phyloP scores from a whole-genome alignment of 768 basidiomycete species.

The Zangia roseola region DNA sequence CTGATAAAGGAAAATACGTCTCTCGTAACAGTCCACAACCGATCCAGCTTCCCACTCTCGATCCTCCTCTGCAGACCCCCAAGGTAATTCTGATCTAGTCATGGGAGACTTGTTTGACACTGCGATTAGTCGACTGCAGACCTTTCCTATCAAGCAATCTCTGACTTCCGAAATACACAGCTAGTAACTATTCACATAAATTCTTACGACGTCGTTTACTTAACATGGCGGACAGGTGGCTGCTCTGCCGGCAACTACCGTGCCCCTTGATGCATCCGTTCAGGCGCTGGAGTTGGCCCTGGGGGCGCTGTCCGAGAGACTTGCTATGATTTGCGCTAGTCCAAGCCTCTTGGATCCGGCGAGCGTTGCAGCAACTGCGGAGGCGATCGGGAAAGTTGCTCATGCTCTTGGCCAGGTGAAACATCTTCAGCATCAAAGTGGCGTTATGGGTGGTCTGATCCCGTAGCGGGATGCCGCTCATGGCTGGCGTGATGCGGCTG shows the following conservation, averaged over 20 bases:
- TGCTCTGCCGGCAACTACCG: constrained; percentile 9
- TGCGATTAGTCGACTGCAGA: constrained; percentile 21
- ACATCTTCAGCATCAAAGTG: constrained; percentile 47
- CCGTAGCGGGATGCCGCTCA: constrained; percentile 8
- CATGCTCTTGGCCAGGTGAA: constrained; percentile 61
- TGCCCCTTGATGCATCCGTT: constrained; percentile 32
- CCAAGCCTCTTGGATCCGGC: constrained; percentile 41
- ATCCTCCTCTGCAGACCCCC: constrained; percentile 27
- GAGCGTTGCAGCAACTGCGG: constrained; percentile 59
- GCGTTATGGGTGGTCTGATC: constrained; percentile 8
- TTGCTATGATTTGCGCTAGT: constrained; percentile 44
- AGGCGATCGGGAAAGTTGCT: constrained; percentile 64
- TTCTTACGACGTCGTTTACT: not conserved
- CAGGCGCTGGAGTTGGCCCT: constrained; percentile 55
- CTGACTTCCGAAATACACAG: constrained; percentile 18
- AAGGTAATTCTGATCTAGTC: constrained; percentile 21
- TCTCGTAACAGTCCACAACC: constrained; percentile 28
- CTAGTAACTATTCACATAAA: constrained; percentile 8
- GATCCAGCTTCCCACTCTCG: constrained; percentile 33
- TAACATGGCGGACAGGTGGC: constrained; percentile 17
- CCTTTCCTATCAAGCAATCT: constrained; percentile 9
- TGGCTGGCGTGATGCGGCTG: constrained; percentile 12
- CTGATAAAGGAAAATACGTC: constrained; percentile 11
- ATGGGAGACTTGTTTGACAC: constrained; percentile 3
- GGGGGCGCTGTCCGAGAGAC: constrained; percentile 47